A percentile compares a stretch with the other conserved stretches of the same genome.
Evolutionary conservation across 2,329 filamentous ascomycete genomes (phyloP).

Genomic region (Botrytis porri): DNA sequence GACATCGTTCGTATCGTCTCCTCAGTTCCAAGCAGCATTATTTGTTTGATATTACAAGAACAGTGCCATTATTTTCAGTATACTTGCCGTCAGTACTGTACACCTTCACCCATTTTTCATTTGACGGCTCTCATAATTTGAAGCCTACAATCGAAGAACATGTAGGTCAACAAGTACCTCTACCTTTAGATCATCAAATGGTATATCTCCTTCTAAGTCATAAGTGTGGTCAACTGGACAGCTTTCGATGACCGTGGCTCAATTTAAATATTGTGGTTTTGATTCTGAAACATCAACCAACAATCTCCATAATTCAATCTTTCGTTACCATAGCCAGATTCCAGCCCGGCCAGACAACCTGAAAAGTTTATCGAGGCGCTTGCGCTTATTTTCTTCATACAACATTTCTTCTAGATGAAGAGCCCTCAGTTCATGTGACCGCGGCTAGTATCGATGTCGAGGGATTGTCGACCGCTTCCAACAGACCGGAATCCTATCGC

Average conservation of each 20-base stretch:
- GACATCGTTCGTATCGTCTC: background rate
- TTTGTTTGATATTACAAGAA: background rate
- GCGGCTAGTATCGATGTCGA: background rate
- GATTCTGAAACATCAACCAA: background rate
- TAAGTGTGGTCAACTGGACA: background rate
- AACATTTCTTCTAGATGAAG: background rate
- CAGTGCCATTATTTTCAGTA: background rate
- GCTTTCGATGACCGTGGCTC: background rate
- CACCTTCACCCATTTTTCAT: accelerated
- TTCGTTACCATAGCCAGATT: background rate
- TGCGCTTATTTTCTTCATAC: background rate
- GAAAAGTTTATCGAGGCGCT: background rate
- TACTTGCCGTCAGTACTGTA: background rate
- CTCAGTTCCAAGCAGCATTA: background rate
- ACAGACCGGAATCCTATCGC: background rate
- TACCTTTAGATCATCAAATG: background rate
- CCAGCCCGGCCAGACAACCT: background rate
- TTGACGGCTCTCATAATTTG: background rate
- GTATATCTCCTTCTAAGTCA: background rate
- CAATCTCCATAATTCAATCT: background rate
- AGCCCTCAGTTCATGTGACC: background rate
- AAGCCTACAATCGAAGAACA: background rate
- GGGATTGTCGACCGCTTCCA: background rate
- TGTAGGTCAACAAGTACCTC: background rate
- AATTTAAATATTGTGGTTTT: background rate